Base-by-base conservation (phyloP, 2,329 filamentous ascomycete species). In the Fusarium continuum region DNA sequence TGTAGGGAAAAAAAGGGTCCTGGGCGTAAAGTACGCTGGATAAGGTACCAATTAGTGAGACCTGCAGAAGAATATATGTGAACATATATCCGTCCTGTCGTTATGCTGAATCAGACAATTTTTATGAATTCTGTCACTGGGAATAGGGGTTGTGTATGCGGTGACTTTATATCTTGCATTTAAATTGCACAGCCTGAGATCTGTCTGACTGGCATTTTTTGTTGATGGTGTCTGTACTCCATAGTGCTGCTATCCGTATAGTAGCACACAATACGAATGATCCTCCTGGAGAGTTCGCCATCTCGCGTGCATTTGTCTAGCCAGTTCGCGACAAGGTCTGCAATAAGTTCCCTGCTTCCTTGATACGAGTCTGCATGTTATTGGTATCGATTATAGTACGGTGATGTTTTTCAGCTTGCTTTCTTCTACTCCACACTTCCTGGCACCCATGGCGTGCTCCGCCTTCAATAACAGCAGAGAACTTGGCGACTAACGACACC, bases 141-240 rank as follows among this genome's bases (percentile, higher is more conserved):
- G 40, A 55, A 55, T 41, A 45, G 64, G 49, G 54, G 51, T 59
- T 70, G 68, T 69, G 47, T 40, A 52, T 47, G 61, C 52, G 36
- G 55, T 61, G 51, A 57, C 55, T 68, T 60, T 56, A 64, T 66
- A 68, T 69, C 69, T 59, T 69, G 64, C 69, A 70, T 69, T 51
- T 35, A 26, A 53, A 65, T 69, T 55, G 57, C 67, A 70, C 65
- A 10, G 55, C 59, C 56, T 67, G 48, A 68, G 69, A 71, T 70
- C 67, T 65, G 67, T 52, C 59, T 69, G 44, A 55, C 55, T 58
- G 54, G 49, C 60, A 55, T 25, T 47, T 40, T 20, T 34, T 45
- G 23, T 49, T 45, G 53, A 59, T 59, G 34, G 22, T 45, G 38
- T 41, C 26, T 60, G 56, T 43, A 20, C 35, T 47, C 20, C 38